A percentile compares a stretch with the other conserved stretches of the same genome.
These are phyloP conservation scores for Candida stauntonica DNA, from an alignment of 805 yeast species.

Conservation along the genomic window DNA sequence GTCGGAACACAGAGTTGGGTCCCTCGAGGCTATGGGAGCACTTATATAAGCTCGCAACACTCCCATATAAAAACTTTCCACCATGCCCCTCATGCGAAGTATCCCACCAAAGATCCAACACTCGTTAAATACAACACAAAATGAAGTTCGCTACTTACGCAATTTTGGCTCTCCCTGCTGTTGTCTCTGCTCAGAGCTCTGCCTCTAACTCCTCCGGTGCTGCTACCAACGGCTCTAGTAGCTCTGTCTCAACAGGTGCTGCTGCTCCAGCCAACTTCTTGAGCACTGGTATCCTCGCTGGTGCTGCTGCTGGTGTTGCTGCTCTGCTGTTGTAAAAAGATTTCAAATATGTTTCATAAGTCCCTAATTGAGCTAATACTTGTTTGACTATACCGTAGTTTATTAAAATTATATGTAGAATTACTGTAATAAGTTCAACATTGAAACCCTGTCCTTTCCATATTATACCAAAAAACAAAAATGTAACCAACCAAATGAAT, in stretches of 20 bases:
- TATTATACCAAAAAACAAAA: conserved; percentile 1
- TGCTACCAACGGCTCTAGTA: conserved; percentile 4
- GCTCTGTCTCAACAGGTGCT: conserved; percentile 20
- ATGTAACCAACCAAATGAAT: neutral
- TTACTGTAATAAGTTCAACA: too few species aligned
- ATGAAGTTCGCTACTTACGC: conserved; percentile 2
- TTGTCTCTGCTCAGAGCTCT: conserved; percentile 4
- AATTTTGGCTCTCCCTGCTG: conserved; percentile 4
- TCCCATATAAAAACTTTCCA: too few species aligned
- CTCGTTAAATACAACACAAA: conserved; percentile 1
- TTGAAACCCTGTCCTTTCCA: neutral
- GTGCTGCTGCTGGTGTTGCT: conserved; percentile 21
- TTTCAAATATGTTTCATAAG: too few species aligned
- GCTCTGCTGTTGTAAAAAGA: conserved; percentile 22
- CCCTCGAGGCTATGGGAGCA: neutral
- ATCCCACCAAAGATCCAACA: too few species aligned
- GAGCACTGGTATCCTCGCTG: conserved; percentile 17
- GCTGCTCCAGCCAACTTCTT: conserved; percentile 15
- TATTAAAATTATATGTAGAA: too few species aligned
- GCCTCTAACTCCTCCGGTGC: conserved; percentile 8
- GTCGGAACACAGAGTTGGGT: neutral
- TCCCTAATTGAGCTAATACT: too few species aligned
- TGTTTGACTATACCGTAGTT: neutral
- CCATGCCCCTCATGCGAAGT: too few species aligned
- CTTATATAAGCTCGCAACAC: too few species aligned